Conservation (phyloP, 331 rosid genomes). For the Erythrophleum ivorense region DNA sequence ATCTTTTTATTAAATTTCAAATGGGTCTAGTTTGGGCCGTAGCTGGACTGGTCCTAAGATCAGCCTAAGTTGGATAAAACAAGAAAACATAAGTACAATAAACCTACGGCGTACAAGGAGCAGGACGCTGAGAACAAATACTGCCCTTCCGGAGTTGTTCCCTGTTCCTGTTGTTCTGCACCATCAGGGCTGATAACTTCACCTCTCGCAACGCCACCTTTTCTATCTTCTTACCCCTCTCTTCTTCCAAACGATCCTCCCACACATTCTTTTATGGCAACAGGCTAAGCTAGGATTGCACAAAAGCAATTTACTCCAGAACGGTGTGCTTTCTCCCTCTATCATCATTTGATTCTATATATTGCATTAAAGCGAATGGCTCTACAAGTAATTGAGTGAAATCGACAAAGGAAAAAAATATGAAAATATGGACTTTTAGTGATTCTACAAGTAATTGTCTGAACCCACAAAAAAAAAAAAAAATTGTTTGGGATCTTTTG, state of each 20-base stretch:
- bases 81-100: neutral
- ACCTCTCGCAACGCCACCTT: neutral
- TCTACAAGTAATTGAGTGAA: conserved; percentile 1
- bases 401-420: neutral
- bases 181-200: neutral
- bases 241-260: conserved; percentile 25
- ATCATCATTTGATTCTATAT: neutral
- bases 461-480: neutral
- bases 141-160: neutral
- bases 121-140: neutral
- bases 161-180: neutral
- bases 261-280: conserved; percentile 38
- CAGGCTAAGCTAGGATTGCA: conserved; percentile 27
- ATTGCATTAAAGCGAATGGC: neutral
- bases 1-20: neutral
- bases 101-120: neutral
- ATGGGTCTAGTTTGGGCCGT: neutral
- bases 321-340: conserved; percentile 33
- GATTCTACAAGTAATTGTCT: neutral
- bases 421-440: neutral
- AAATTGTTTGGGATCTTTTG: neutral
- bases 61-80: neutral
- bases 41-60: neutral
- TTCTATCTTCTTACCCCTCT: neutral
- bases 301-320: neutral